Conservation (phyloP, 1,284 basidiomycete genomes). For the Boletus austroedulis region DNA sequence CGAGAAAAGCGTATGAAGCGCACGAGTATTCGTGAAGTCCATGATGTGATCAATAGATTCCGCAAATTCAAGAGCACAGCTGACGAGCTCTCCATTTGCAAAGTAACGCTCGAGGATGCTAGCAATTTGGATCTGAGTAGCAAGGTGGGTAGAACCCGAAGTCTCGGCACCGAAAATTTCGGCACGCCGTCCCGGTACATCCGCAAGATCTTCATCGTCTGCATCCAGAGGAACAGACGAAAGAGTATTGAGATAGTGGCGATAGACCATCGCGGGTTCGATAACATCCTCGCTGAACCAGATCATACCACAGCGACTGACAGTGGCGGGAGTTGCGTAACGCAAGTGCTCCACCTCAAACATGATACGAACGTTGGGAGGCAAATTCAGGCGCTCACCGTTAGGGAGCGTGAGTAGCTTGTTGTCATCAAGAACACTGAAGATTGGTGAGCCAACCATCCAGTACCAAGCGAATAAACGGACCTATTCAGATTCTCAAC, state of each 20-base stretch:
- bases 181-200: slow-evolving; percentile 57
- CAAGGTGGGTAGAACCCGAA: slow-evolving; percentile 59
- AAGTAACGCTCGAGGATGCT: slow-evolving; percentile 81
- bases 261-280: slow-evolving; percentile 88
- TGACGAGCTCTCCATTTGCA: slow-evolving; percentile 77
- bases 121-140: slow-evolving; percentile 82
- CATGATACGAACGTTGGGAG: slow-evolving; percentile 97
- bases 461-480: slow-evolving; percentile 24
- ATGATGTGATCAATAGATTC: slow-evolving; percentile 92
- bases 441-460: slow-evolving; percentile 12
- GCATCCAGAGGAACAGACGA: slow-evolving; percentile 80
- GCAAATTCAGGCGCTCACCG: slow-evolving; percentile 96
- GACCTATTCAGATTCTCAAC: slow-evolving; percentile 99
- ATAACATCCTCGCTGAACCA: slow-evolving; percentile 99
- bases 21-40: slow-evolving; percentile 94
- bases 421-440: slow-evolving; percentile 97
- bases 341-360: slow-evolving; percentile 99
- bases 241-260: slow-evolving; percentile 82
- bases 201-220: slow-evolving; percentile 81
- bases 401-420: slow-evolving; percentile 97
- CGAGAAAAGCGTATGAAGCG: slow-evolving; percentile 94
- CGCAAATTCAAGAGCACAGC: slow-evolving; percentile 76
- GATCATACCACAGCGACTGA: slow-evolving; percentile 99
- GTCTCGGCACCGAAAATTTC: slow-evolving; percentile 54
- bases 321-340: slow-evolving; percentile 97